Evolutionary conservation across 768 basidiomycete genomes (phyloP), one percentile per base, ranked within the genome.

Genomic region (Lactifluus echinatus): DNA sequence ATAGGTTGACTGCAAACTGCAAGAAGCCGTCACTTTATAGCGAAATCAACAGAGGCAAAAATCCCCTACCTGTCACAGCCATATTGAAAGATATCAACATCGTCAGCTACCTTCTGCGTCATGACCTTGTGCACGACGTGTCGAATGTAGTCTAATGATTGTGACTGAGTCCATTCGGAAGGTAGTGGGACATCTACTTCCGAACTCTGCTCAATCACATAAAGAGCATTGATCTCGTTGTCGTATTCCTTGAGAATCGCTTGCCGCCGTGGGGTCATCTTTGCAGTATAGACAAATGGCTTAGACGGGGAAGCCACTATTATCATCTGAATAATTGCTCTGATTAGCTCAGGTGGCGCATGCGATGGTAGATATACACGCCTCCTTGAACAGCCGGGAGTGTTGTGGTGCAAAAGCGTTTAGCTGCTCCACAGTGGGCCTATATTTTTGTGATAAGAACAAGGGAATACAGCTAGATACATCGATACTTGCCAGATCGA

Each of bases 351-450:
- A 44, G 2, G 23, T 24, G 43, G 10, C 24, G 21, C 4, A 31
- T 12, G 26, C 17, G 10, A 2, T 12, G n/a, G 12, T n/a, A 4
- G 15, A 50, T 8, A 42, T 51, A 56, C 64, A 39, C 11, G 73
- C 74, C 71, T 77, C 75, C 56, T 76, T 77, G 67, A 77, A 77
- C 3, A 79, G 63, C 19, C 75, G 64, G 0, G 75, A 76, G 59
- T 78, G 76, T 31, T 69, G 65, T 8, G 78, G 78, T 0, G 76
- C 75, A 50, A 64, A 71, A 19, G 59, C 59, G 54, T 78, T 79
- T 50, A 73, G 66, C 44, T 69, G 59, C 53, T 77, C 71, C 4
- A 78, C 67, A 7, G 69, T 75, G 0, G 74, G 67, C 75, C 75
- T 78, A 31, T 14, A 21, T 40, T n/a, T 28, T 48, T 23, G 24